Evolutionary conservation across 2,329 filamentous ascomycete genomes (phyloP), one percentile per base, ranked within the genome.

Genomic region (Nemania abortiva): DNA sequence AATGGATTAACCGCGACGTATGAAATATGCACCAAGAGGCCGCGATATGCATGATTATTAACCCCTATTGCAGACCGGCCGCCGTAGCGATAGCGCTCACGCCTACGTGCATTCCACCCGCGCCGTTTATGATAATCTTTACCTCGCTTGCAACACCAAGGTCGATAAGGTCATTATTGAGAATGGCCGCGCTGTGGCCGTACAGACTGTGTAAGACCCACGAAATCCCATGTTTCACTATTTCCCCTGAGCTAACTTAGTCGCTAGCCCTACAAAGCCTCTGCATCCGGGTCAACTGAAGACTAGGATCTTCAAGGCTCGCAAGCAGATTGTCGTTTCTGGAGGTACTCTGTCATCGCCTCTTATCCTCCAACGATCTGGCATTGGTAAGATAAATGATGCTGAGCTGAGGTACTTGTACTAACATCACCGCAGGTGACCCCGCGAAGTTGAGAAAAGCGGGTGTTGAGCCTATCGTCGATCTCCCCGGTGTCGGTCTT

Each of bases 31-130:
- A 10, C n/a, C 15, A 20, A 18, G 18, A 6, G 1, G 10, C 24
- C 1, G 20, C 13, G 15, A 34, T 31, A 42, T 3, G 11, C 2
- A 42, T 20, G 1, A 11, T 47, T 55, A 37, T 55, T 68, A 27
- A 61, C 52, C 49, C 2, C 37, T 39, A 7, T 42, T 54, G n/a
- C 63, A 88, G 79, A 89, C 87, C 76, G 92, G 92, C 53, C 89
- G 92, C 59, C 90, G 92, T 66, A 92, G 89, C 68, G 92, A 95
- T 80, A 91, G 90, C 63, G 92, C 92, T 6, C 92, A 94, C 75
- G 91, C 89, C 1, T 95, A 95, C 74, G 85, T 95, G 69, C 92
- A 95, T 80, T 89, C 90, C 62, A 95, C 92, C 5, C 87, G 92
- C 58, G 85, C 91, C 1, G 86, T 90, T 47, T 84, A 93, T 77